A percentile compares a stretch with the other conserved stretches of the same genome.
phyloP scores from a whole-genome alignment of 2,329 filamentous ascomycete genomes.

The Neofusicoccum sp. region DNA sequence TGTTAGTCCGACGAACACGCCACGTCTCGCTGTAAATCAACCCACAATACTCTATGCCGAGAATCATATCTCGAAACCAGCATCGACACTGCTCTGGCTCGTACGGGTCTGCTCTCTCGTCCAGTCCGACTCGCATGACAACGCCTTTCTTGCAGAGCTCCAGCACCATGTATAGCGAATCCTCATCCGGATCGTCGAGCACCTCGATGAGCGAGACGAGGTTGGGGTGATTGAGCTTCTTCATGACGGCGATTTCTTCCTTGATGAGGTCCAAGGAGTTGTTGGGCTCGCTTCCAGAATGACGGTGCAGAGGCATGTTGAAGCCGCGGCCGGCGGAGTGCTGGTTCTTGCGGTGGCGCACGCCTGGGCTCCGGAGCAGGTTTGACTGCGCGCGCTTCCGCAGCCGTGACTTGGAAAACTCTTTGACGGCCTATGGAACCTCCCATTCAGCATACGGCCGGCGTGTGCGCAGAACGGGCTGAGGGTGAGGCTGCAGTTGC shows the following conservation, averaged over 20 bases:
- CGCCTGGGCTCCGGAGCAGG: conserved; percentile 67
- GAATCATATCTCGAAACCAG: conserved; percentile 92
- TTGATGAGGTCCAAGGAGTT: conserved; percentile 83
- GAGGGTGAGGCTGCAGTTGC: not conserved
- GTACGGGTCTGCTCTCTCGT: conserved; percentile 79
- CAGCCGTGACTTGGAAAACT: conserved; percentile 91
- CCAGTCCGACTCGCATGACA: conserved; percentile 92
- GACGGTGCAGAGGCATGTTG: conserved; percentile 64
- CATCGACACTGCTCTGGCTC: conserved; percentile 75
- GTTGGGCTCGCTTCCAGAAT: conserved; percentile 57
- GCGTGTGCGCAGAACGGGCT: not conserved
- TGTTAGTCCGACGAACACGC: not conserved
- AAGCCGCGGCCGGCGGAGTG: conserved; percentile 54
- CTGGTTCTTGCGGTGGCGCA: conserved; percentile 52
- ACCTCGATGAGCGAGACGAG: conserved; percentile 93
- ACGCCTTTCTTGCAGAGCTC: conserved; percentile 99
- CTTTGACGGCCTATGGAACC: conserved; percentile 76
- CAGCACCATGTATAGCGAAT: conserved; percentile 96
- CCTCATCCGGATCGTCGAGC: conserved; percentile 89
- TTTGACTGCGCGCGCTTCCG: conserved; percentile 89
- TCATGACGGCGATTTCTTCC: conserved; percentile 98
- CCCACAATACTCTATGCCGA: conserved; percentile 89
- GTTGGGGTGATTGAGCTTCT: conserved; percentile 93
- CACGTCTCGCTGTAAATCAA: conserved; percentile 23
- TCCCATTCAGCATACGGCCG: conserved; percentile 27